Evolutionary conservation across 139 green algal species (phyloP), one percentile per base, ranked within the genome.

Genomic region (Chlamydomonas incerta): DNA sequence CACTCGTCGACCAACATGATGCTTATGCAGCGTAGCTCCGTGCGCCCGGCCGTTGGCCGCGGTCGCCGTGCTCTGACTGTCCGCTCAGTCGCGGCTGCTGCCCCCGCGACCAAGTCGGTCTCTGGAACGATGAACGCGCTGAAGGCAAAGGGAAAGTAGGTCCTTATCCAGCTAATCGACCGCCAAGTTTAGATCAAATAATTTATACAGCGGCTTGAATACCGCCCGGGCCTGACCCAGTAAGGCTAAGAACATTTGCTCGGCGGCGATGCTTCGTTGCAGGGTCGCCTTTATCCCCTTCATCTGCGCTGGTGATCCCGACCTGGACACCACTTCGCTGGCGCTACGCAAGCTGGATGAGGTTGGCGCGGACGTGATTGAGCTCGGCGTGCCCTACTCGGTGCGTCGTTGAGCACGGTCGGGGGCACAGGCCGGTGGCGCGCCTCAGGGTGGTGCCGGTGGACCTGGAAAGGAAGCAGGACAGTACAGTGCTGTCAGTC

Each of bases 201-300:
- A 5, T 50, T 5, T 8, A 50, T 13, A 50, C 8, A 50, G 5
- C 8, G 8, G 41, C 41, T 13, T 50, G 41, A 8, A 50, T 50
- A 50, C 8, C 6, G 5, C 8, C 5, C 8, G 41, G 41, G 41
- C 6, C 5, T 50, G 41, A 50, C 41, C 41, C 41, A 50, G 41
- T 50, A 50, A 70, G 63, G 21, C 46, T 65, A 29, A 79, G 15
- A 10, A 79, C 23, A 23, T 0, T 28, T 52, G 8, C 0, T 34
- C 74, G 74, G 74, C 55, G 75, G 37, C 41, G 75, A 20, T 83
- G 58, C 28, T 24, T 11, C 0, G 15, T 52, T 41, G 9, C 79
- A 98, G 93, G 89, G 76, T 91, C 26, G 97, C 97, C 3, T 96
- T 99, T 82, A 98, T 99, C 50, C 97, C 97, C 34, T 99, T 99